Evolutionary conservation across 2,329 filamentous ascomycete genomes (phyloP), one percentile per base, ranked within the genome.

Genomic region (Thermochaetoides dissita): DNA sequence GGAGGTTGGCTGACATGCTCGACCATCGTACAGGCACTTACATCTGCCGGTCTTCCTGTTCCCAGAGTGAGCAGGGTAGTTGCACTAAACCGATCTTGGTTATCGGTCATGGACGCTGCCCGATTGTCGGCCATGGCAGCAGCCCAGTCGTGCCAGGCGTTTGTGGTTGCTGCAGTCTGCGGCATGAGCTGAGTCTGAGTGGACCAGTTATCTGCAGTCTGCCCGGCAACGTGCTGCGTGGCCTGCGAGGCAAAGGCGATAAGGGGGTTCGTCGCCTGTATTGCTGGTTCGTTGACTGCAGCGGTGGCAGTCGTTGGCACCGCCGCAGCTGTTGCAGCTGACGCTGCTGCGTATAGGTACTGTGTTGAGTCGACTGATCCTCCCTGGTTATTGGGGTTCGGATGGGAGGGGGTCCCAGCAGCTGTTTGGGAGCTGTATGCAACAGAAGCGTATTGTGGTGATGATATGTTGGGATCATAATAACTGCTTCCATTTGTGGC

Each of bases 131-230:
- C 62, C 29, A 74, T 66, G 41, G 69, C 67, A 0, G 64, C 61
- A 7, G 69, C 67, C 71, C 71, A 75, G 55, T 73, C 67, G 10
- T 70, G 63, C 71, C 71, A 75, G 0, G 67, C 61, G 46, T 67
- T 72, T 1, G 41, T 31, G 5, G 39, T 11, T 7, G 59, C 62
- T 49, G 37, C 36, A 33, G 58, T 53, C 29, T 45, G 45, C 34
- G 54, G 32, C 56, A 56, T 59, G 56, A 63, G 48, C 61, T 55
- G 45, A 55, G 45, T 36, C 10, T 52, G 51, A 9, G 48, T 44
- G 6, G 46, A 41, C 52, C 52, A 54, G 33, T 46, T 46, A 3
- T 54, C 49, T 9, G 41, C 41, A 10, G 44, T 36, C 10, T 48
- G 50, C 6, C 49, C 47, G 3, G 46, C 39, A 3, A 55, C 53